Percentiles rank a stretch among this genome's conserved stretches.
Conservation (phyloP, 1,139 yeast species). For the Hyphopichia wangnamkhiaoensis region DNA sequence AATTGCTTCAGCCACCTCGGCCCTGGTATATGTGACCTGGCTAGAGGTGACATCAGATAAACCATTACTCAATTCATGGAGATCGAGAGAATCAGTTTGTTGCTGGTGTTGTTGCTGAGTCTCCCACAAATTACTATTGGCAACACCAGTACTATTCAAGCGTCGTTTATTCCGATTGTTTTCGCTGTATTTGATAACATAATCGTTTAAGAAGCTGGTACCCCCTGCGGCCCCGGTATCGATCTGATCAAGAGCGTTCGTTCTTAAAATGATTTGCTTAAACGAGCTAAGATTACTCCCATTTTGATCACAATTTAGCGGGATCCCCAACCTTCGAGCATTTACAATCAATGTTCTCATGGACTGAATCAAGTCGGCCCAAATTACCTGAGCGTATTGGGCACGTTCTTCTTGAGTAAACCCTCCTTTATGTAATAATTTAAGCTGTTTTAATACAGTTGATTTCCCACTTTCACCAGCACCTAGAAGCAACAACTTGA, state of each 20-base stretch:
- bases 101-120: background rate
- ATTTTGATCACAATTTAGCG: slow-evolving; percentile 60
- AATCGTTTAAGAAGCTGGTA: slow-evolving; percentile 59
- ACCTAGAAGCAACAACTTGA: slow-evolving; percentile 74
- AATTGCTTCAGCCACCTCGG: slow-evolving; percentile 69
- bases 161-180: slow-evolving; percentile 50
- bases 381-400: slow-evolving; percentile 86
- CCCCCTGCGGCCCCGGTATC: slow-evolving; percentile 76
- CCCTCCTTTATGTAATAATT: slow-evolving; percentile 82
- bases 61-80: slow-evolving; percentile 7
- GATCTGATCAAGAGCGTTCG: slow-evolving; percentile 61
- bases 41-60: background rate
- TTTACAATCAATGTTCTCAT: slow-evolving; percentile 81
- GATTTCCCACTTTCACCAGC: slow-evolving; percentile 98
- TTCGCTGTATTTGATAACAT: slow-evolving; percentile 63
- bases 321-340: slow-evolving; percentile 62
- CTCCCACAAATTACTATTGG: slow-evolving; percentile 50
- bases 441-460: slow-evolving; percentile 92
- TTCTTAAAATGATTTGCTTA: slow-evolving; percentile 52
- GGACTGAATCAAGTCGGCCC: slow-evolving; percentile 89
- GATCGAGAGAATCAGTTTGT: background rate
- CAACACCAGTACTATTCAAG: slow-evolving; percentile 56
- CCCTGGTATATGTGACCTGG: slow-evolving; percentile 25
- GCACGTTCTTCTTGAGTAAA: slow-evolving; percentile 76
- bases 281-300: slow-evolving; percentile 44